A percentile compares a stretch with the other conserved stretches of the same genome.
These are phyloP conservation scores for Colletotrichum aenigma DNA, from an alignment of 2,329 filamentous ascomycete genomes.

Conservation along the genomic window DNA sequence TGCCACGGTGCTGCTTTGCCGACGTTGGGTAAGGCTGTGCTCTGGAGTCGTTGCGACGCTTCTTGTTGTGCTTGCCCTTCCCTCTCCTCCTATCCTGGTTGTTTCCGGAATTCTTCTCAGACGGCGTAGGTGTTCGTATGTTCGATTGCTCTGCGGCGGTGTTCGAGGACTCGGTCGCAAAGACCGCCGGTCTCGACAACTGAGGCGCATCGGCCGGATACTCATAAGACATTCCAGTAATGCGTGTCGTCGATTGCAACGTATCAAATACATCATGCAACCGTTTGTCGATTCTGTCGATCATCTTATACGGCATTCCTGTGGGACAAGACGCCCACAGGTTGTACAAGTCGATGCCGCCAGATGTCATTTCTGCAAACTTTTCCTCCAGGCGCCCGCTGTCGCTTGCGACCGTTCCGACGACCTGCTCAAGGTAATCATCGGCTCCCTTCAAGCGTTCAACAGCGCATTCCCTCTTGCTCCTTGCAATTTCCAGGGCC, in stretches of 20 bases:
- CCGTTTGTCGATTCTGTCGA: neutral
- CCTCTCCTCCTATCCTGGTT: neutral
- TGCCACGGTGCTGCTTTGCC: neutral
- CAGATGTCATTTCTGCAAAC: neutral
- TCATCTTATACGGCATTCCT: neutral
- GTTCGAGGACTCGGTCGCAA: rapidly evolving
- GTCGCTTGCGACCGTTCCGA: neutral
- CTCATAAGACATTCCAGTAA: neutral
- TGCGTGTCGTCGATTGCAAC: neutral
- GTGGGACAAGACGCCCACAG: neutral
- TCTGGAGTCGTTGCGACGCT: neutral
- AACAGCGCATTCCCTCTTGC: neutral
- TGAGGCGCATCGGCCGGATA: neutral
- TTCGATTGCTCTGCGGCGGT: neutral
- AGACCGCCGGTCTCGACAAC: neutral
- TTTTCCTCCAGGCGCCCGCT: neutral
- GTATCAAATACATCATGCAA: neutral
- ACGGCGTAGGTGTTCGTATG: neutral
- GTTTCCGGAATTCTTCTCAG: neutral
- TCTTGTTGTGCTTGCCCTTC: neutral
- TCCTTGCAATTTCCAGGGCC: neutral
- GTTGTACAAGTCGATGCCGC: neutral
- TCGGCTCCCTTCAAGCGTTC: neutral
- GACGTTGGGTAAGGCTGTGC: neutral
- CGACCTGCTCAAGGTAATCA: neutral